Evolutionary conservation across 2,329 filamentous ascomycete genomes (phyloP).

Genomic region (Rhynchosporium graminicola): DNA sequence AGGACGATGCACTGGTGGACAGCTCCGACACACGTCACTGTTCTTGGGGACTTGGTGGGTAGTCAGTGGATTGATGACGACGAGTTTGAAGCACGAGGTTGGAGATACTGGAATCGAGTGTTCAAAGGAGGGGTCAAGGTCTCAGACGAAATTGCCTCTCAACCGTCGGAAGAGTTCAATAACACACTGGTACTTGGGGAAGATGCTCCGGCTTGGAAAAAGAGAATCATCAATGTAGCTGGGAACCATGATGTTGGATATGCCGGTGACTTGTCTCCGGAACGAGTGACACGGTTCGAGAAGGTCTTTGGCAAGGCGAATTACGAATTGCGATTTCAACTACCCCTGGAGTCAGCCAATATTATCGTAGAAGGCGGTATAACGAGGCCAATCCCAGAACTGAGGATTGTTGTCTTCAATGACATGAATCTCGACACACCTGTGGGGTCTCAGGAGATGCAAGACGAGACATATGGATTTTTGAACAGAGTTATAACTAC

Average conservation of each 20-base stretch:
- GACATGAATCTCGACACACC: conserved; percentile 92
- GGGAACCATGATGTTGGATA: conserved; percentile 98
- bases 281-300: conserved; percentile 79
- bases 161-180: conserved; percentile 46
- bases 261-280: conserved; percentile 81
- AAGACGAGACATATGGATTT: conserved; percentile 76
- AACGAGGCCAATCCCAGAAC: conserved; percentile 58
- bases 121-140: conserved; percentile 70
- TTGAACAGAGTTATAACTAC: conserved; percentile 68
- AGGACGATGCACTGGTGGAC: conserved; percentile 82
- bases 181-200: conserved; percentile 39
- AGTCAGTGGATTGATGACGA: conserved; percentile 91
- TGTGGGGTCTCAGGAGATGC: conserved; percentile 64
- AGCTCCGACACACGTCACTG: conserved; percentile 79
- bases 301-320: conserved; percentile 82
- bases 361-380: conserved; percentile 40
- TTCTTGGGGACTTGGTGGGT: conserved; percentile 87
- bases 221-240: conserved; percentile 80
- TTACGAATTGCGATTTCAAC: conserved; percentile 79
- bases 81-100: conserved; percentile 75
- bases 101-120: conserved; percentile 78
- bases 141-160: conserved; percentile 54
- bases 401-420: conserved; percentile 86
- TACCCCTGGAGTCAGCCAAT: conserved; percentile 49
- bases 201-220: conserved; percentile 63